Evolutionary conservation across 306 rosid species (phyloP), one percentile per base, ranked within the genome.

Genomic region (Ziziphus jujuba): DNA sequence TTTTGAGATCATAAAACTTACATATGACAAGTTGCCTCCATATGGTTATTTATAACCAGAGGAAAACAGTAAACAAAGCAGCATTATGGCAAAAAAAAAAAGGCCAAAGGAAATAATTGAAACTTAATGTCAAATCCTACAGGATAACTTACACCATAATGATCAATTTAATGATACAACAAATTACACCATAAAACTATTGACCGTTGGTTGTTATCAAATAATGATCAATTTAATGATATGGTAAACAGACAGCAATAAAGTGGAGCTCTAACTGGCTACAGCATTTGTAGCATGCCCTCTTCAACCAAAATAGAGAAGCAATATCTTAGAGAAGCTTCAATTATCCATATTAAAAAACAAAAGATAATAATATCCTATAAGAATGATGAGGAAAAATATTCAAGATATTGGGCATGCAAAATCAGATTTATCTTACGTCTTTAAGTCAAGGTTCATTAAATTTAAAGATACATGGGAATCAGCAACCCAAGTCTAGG

Each of bases 1-100:
- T 77, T 79, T 25, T 48, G 47, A 76, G 43, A 47, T 25, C 51
- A 70, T 59, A 48, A 31, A 24, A 63, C 14, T 40, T 21, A 28
- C n/a, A 25, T 8, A 15, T 10, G 34, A 44, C 23, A 54, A 47
- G 6, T 59, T 36, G 19, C 0, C 2, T n/a, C 19, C 9, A 40
- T 11, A 54, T 16, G 19, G 21, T 36, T 54, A 54, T 12, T 44
- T 8, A 3, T 11, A 36, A 36, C 38, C 14, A 34, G 71, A 35
- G 20, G 43, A 19, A 47, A 28, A 16, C 56, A 13, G 57, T 13
- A 56, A 66, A 57, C 28, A 50, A 31, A 59, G 48, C 22, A 6
- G 56, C 54, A 49, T 49, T 14, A 14, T 7, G 21, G 20, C 2
- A 28, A 28, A 0, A 45, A 10, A 19, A 2, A 51, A 51, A 51